These are phyloP conservation scores for Spinellus fusiger DNA, from an alignment of 192 early-diverging fungal genomes.

Conservation along the genomic window DNA sequence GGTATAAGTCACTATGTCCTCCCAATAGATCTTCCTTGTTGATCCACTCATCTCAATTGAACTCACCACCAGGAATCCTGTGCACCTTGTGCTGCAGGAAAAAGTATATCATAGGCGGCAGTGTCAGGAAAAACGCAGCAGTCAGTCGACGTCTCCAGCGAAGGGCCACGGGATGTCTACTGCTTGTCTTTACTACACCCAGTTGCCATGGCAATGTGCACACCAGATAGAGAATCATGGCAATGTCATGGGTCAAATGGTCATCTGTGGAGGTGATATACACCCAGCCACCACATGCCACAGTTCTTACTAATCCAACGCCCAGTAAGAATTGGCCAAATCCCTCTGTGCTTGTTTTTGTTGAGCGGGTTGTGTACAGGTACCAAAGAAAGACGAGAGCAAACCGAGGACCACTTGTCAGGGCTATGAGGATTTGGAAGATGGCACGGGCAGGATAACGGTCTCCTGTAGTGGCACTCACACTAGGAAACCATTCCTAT, in stretches of 20 bases:
- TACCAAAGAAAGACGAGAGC: constrained; percentile 43
- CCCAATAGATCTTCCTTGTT: neutral
- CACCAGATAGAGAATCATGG: constrained; percentile 76
- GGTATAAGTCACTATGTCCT: neutral
- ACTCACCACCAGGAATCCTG: constrained; percentile 55
- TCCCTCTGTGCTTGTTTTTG: constrained; percentile 14
- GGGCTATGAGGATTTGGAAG: constrained; percentile 76
- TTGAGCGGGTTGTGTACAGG: constrained; percentile 30
- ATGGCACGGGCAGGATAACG: constrained; percentile 68
- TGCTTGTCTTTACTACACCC: constrained; percentile 48
- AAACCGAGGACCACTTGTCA: constrained; percentile 57
- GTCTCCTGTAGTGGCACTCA: constrained; percentile 77
- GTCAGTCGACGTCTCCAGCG: constrained; percentile 51
- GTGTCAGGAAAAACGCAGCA: constrained; percentile 59
- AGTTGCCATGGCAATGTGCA: constrained; percentile 71
- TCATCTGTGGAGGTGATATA: constrained; percentile 80
- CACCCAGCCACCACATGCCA: constrained; percentile 77
- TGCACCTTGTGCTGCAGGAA: constrained; percentile 78
- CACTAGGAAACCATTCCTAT: constrained; percentile 76
- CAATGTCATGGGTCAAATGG: constrained; percentile 72
- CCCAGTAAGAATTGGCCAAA: constrained; percentile 35
- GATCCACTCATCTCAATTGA: neutral
- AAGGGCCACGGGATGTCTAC: constrained; percentile 35
- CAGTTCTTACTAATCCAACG: constrained; percentile 56
- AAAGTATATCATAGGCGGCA: constrained; percentile 72